A percentile compares a stretch with the other conserved stretches of the same genome.
phyloP scores from a whole-genome alignment of 2,329 filamentous ascomycete species.

The Aspergillus tamarii region DNA sequence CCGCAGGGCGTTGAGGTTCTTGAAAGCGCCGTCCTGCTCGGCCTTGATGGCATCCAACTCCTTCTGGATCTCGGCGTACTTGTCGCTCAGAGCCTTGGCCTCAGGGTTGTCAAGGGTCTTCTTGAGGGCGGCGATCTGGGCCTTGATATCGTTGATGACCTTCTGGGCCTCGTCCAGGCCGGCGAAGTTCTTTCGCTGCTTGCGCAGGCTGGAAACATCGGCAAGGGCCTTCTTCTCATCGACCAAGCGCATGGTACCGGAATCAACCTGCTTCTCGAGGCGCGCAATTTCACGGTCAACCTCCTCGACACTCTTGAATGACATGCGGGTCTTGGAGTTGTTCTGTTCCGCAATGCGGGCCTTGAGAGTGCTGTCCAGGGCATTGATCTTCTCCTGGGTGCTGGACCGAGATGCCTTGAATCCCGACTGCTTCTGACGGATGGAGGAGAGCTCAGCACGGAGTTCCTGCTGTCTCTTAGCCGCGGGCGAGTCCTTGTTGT shows the following conservation, averaged over 20 bases:
- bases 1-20: constrained; percentile 79
- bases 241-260: constrained; percentile 89
- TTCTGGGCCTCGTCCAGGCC: constrained; percentile 84
- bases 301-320: constrained; percentile 86
- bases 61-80: constrained; percentile 81
- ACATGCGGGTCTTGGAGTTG: constrained; percentile 74
- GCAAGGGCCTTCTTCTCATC: constrained; percentile 93
- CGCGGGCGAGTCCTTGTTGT: constrained; percentile 78
- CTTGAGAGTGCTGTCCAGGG: constrained; percentile 86
- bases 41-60: constrained; percentile 90
- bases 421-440: constrained; percentile 82
- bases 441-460: constrained; percentile 77
- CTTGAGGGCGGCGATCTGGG: constrained; percentile 84
- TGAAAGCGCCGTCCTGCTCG: constrained; percentile 88
- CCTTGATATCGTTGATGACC: constrained; percentile 82
- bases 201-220: constrained; percentile 81
- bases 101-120: constrained; percentile 91
- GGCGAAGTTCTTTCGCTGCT: constrained; percentile 88
- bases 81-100: constrained; percentile 81
- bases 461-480: constrained; percentile 86
- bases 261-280: constrained; percentile 83
- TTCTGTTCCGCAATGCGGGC: constrained; percentile 85
- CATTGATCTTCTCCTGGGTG: constrained; percentile 89
- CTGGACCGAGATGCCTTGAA: constrained; percentile 80
- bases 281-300: constrained; percentile 79